Evolutionary conservation across 805 yeast species (phyloP).

Genomic region (Saturnispora saitoi): DNA sequence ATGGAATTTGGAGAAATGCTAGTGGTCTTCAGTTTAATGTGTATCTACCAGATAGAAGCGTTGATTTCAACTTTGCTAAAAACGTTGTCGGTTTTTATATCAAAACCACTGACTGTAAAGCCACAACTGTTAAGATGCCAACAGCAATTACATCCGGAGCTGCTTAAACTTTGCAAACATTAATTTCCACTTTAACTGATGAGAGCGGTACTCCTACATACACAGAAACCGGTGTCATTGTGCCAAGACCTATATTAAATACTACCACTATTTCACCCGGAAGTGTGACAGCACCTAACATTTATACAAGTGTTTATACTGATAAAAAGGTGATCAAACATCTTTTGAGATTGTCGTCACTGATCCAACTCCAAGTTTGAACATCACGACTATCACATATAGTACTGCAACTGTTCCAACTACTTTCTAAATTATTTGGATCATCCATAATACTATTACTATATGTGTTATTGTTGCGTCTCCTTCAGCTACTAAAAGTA

Average conservation of each 20-base stretch:
- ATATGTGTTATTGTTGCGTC: not conserved
- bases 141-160: not conserved
- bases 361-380: not conserved
- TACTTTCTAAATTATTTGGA: not conserved
- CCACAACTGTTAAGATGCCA: not conserved
- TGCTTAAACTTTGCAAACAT: too few relatives aligned
- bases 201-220: too few relatives aligned
- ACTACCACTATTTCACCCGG: not conserved
- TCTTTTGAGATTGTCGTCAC: too few relatives aligned
- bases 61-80: not conserved
- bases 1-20: not conserved
- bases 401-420: not conserved
- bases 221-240: not conserved
- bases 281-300: too few relatives aligned
- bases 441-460: not conserved
- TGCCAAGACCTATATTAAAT: not conserved
- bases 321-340: too few relatives aligned
- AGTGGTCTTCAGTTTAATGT: constrained; percentile 1
- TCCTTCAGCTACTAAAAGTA: not conserved
- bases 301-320: too few relatives aligned
- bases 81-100: not conserved
- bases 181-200: too few relatives aligned
- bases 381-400: not conserved
- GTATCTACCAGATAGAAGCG: not conserved
- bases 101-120: not conserved